A percentile compares a stretch with the other conserved stretches of the same genome.
These are phyloP conservation scores for Penicillium goetzii DNA, from an alignment of 495 filamentous ascomycete species.

Conservation along the genomic window DNA sequence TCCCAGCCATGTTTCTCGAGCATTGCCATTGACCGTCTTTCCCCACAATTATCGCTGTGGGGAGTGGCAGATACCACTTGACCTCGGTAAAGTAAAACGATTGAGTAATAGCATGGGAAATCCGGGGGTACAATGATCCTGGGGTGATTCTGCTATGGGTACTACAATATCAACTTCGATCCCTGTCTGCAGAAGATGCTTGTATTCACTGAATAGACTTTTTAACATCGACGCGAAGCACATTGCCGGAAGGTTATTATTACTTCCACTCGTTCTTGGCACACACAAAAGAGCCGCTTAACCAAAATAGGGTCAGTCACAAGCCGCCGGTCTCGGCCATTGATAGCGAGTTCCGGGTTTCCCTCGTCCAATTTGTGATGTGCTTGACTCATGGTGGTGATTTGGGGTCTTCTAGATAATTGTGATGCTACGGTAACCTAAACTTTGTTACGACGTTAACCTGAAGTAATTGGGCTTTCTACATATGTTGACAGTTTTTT, in stretches of 20 bases:
- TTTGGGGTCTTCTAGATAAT: no score
- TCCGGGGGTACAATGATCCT: background rate
- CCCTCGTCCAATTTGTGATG: background rate
- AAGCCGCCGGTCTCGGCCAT: background rate
- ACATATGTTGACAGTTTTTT: background rate
- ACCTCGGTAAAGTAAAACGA: conserved; percentile 6
- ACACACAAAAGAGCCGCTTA: background rate
- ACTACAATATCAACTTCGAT: background rate
- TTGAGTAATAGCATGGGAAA: background rate
- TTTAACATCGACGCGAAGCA: background rate
- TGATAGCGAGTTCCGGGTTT: conserved; percentile 1
- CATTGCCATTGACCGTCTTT: background rate
- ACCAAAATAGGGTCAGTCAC: background rate
- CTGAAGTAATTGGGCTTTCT: background rate
- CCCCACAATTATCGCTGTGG: conserved; percentile 10
- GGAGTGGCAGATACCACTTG: conserved; percentile 1
- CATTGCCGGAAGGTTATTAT: conserved; percentile 3
- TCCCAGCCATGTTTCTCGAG: background rate
- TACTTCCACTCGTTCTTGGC: background rate
- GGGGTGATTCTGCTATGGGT: background rate
- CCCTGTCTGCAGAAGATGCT: background rate
- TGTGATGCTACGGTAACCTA: no score
- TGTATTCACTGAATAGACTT: background rate
- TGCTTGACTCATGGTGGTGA: background rate
- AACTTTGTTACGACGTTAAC: no score